phyloP scores from a whole-genome alignment of 345 rosid genomes.

The Syzygium jambos region DNA sequence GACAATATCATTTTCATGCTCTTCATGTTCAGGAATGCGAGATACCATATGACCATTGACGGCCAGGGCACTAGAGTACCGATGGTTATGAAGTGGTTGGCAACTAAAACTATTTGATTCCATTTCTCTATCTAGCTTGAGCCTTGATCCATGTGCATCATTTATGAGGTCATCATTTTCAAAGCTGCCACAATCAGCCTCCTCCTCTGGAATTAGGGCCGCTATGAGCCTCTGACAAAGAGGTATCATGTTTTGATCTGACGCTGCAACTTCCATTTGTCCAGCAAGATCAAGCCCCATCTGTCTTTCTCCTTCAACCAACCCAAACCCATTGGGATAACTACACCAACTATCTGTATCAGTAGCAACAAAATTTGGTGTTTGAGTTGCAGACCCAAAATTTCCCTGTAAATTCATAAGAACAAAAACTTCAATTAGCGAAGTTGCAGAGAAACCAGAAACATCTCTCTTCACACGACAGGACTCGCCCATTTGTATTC shows the following conservation, averaged over 20 bases:
- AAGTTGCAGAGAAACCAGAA: not conserved
- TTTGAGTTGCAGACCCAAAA: constrained; percentile 12
- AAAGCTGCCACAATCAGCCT: constrained; percentile 12
- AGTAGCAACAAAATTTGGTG: constrained; percentile 11
- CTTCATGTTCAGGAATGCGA: constrained; percentile 40
- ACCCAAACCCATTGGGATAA: constrained; percentile 22
- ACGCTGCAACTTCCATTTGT: constrained; percentile 10
- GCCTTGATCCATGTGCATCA: constrained; percentile 48
- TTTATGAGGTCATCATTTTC: constrained; percentile 38
- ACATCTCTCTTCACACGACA: not conserved
- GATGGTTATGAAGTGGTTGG: constrained; percentile 22
- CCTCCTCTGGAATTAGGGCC: constrained; percentile 79
- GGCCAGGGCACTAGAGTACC: constrained; percentile 13
- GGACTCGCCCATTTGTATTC: not conserved
- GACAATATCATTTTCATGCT: constrained; percentile 34
- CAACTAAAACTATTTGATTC: constrained; percentile 50
- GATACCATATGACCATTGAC: constrained; percentile 44
- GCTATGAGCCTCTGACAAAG: constrained; percentile 79
- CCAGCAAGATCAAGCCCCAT: constrained; percentile 19
- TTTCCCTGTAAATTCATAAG: constrained; percentile 30
- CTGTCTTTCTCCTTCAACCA: constrained; percentile 20
- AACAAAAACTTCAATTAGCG: not conserved
- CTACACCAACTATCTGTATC: constrained; percentile 10
- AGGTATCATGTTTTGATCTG: constrained; percentile 35
- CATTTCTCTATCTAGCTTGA: constrained; percentile 45